These are phyloP conservation scores for Chlorophyllum brunneum DNA, from an alignment of 768 basidiomycete species.

Conservation along the genomic window DNA sequence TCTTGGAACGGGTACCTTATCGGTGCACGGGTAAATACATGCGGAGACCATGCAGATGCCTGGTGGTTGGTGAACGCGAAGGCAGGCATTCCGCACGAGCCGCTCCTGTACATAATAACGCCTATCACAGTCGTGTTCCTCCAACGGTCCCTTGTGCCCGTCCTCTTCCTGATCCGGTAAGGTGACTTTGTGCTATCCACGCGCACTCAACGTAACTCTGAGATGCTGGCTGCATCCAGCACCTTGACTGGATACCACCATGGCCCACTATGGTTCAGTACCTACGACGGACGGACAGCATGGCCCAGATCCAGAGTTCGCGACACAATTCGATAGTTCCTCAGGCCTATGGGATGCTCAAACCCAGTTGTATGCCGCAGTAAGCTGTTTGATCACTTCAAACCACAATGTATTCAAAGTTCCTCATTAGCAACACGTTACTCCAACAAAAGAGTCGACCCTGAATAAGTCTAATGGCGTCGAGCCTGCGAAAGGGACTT, in stretches of 20 bases:
- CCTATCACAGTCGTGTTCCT: no score
- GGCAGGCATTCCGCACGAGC: no score
- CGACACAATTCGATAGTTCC: neutral
- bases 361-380: slow-evolving; percentile 3
- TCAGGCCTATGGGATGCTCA: slow-evolving; percentile 10
- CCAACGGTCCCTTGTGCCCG: neutral
- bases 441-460: neutral
- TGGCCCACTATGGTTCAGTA: slow-evolving; percentile 19
- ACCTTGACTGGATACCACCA: slow-evolving; percentile 10
- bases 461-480: neutral
- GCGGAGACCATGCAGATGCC: neutral
- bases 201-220: slow-evolving; percentile 6
- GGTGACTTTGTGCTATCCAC: neutral
- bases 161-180: neutral
- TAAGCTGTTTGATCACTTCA: neutral
- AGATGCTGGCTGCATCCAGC: slow-evolving; percentile 7
- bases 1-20: neutral
- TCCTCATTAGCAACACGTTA: neutral
- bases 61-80: no score
- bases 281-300: slow-evolving; percentile 17
- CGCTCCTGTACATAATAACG: no score
- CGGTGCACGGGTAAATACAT: neutral
- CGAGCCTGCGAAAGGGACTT: neutral
- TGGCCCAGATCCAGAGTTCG: neutral
- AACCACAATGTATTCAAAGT: no score